phyloP scores from a whole-genome alignment of 23 red algal genomes.

The Pyropia yezoensis region DNA sequence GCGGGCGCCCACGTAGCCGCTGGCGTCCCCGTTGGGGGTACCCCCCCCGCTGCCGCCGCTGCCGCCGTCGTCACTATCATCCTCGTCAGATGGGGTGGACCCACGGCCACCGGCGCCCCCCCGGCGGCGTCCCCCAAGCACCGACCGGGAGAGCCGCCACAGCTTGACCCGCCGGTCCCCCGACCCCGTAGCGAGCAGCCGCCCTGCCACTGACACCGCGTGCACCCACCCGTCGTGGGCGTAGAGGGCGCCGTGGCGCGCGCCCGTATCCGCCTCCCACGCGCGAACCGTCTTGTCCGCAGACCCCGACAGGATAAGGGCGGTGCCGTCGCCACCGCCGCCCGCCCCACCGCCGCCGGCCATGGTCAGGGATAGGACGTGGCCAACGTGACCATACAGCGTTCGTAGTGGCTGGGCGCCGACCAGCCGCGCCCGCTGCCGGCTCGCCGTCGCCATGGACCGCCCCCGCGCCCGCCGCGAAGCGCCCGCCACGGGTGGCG shows the following conservation, averaged over 20 bases:
- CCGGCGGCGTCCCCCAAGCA: not conserved
- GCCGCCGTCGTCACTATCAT: too few relatives aligned
- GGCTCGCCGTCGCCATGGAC: not conserved
- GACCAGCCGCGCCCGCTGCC: not conserved
- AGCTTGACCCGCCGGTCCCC: constrained; percentile 63
- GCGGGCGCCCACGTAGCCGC: too few relatives aligned
- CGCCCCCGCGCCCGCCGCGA: too few relatives aligned
- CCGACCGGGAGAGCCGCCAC: constrained; percentile 21
- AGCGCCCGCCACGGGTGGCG: too few relatives aligned
- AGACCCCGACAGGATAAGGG: constrained; percentile 52
- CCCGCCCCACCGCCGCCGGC: constrained; percentile 5
- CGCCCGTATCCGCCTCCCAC: constrained; percentile 52
- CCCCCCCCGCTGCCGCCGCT: too few relatives aligned
- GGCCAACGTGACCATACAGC: constrained; percentile 72
- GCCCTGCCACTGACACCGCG: constrained; percentile 49
- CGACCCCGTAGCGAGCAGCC: constrained; percentile 57
- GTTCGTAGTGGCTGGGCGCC: constrained; percentile 8
- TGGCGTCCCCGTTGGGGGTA: too few relatives aligned
- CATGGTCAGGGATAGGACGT: constrained; percentile 16
- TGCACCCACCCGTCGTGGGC: constrained; percentile 89
- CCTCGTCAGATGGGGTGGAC: not conserved
- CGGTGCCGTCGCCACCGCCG: constrained; percentile 39
- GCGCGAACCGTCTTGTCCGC: constrained; percentile 73
- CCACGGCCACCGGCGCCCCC: not conserved
- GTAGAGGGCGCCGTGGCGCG: constrained; percentile 60